phyloP scores from a whole-genome alignment of 176 grass and related monocot genomes.

The Raddia distichophylla region DNA sequence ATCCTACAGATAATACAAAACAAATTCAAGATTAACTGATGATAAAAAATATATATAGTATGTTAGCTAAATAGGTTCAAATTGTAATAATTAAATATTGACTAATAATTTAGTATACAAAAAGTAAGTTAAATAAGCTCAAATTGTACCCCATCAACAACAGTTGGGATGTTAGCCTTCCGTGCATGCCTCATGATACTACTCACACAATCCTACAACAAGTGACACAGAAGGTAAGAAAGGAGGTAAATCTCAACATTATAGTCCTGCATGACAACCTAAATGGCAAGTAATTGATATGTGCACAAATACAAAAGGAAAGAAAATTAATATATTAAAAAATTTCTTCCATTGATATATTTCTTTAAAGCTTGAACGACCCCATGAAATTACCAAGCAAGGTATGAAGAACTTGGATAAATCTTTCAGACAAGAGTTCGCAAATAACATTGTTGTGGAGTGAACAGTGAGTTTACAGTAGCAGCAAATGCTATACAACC shows the following conservation, averaged over 20 bases:
- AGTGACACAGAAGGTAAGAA: constrained; percentile 29
- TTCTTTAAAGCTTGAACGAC: background rate
- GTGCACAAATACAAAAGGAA: background rate
- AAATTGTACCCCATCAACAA: constrained; percentile 83
- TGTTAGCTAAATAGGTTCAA: constrained; percentile 16
- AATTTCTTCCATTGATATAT: background rate
- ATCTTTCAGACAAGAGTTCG: too few relatives aligned
- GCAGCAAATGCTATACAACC: too few relatives aligned
- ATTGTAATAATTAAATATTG: constrained; percentile 32
- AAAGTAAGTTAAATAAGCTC: constrained; percentile 5
- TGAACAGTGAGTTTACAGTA: too few relatives aligned
- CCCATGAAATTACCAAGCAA: background rate
- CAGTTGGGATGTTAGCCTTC: constrained; percentile 67
- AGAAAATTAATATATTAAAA: background rate
- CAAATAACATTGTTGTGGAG: background rate
- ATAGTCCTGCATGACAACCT: background rate
- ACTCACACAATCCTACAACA: constrained; percentile 81
- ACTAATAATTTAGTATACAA: background rate
- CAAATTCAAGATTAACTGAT: background rate
- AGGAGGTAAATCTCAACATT: background rate
- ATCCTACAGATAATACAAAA: constrained; percentile 66
- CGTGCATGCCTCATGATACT: constrained; percentile 75
- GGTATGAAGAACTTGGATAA: background rate
- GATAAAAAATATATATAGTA: background rate
- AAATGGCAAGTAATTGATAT: background rate